Percentiles rank a stretch among this genome's conserved stretches.
phyloP scores from a whole-genome alignment of 1,284 basidiomycete species.

The Pascua guehoae region DNA sequence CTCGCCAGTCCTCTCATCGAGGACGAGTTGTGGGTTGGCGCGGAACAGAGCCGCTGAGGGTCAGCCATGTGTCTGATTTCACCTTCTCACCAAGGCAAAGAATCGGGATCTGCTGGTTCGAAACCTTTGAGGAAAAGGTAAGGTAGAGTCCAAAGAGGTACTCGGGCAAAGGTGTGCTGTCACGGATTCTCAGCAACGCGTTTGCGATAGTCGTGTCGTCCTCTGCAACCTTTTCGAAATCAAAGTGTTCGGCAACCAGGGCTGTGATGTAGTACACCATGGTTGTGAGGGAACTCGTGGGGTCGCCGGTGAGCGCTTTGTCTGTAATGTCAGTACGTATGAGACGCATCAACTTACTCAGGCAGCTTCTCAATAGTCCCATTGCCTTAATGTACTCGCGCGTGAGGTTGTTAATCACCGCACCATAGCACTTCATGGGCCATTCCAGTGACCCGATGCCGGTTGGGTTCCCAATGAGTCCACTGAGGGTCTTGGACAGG shows the following conservation, averaged over 20 bases:
- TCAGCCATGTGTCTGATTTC: not conserved
- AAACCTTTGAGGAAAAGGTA: constrained; percentile 28
- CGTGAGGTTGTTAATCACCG: constrained; percentile 76
- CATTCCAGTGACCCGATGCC: constrained; percentile 79
- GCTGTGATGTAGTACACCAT: constrained; percentile 76
- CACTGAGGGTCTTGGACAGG: constrained; percentile 72
- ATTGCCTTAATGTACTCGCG: constrained; percentile 61
- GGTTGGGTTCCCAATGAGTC: constrained; percentile 76
- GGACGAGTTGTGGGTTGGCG: constrained; percentile 86
- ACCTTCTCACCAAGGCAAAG: constrained; percentile 69
- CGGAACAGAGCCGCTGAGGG: constrained; percentile 76
- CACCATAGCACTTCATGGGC: constrained; percentile 84
- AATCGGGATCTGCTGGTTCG: constrained; percentile 26
- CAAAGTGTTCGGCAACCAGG: constrained; percentile 79
- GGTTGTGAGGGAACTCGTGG: constrained; percentile 12
- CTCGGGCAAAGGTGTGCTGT: constrained; percentile 60
- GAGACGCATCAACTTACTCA: no score
- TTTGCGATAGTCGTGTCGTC: constrained; percentile 57
- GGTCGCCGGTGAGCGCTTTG: constrained; percentile 6
- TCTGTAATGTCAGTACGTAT: not conserved
- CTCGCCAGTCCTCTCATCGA: constrained; percentile 65
- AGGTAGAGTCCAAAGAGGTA: constrained; percentile 73
- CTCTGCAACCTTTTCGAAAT: constrained; percentile 71
- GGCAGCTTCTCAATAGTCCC: no score
- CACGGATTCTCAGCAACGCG: not conserved